Percentiles rank a stretch among this genome's conserved stretches.
Conservation (phyloP, 768 basidiomycete species). For the Artomyces pyxidatus region DNA sequence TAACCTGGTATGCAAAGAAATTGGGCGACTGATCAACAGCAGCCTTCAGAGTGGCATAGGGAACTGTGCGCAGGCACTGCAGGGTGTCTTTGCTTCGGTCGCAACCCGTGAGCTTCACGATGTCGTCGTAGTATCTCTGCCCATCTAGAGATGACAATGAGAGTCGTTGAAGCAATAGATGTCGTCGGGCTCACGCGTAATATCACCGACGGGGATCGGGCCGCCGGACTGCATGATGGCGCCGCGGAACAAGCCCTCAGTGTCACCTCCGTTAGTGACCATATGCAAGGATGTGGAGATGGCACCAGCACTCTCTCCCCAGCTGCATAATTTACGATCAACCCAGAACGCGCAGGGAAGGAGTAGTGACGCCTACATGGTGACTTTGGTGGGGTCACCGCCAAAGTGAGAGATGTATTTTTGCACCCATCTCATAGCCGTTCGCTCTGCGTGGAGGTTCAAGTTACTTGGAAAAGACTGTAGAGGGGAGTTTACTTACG, state of each 20-base stretch:
- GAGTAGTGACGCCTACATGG: slow-evolving; percentile 32
- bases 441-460: slow-evolving; percentile 32
- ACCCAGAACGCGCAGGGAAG: slow-evolving; percentile 1
- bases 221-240: slow-evolving; percentile 40
- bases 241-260: slow-evolving; percentile 32
- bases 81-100: slow-evolving; percentile 27
- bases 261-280: slow-evolving; percentile 31
- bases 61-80: slow-evolving; percentile 33
- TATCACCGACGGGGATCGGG: slow-evolving; percentile 25
- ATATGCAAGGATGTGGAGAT: slow-evolving; percentile 38
- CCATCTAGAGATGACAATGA: slow-evolving; percentile 12
- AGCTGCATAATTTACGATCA: slow-evolving; percentile 19
- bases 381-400: slow-evolving; percentile 55
- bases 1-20: slow-evolving; percentile 26
- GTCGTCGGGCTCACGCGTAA: slow-evolving; percentile 6
- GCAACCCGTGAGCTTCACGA: slow-evolving; percentile 34
- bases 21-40: slow-evolving; percentile 27
- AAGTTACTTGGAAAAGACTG: not conserved
- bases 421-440: slow-evolving; percentile 57
- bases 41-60: slow-evolving; percentile 22
- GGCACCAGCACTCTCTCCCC: slow-evolving; percentile 49
- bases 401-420: slow-evolving; percentile 58
- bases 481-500: slow-evolving; percentile 29
- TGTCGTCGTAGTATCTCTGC: slow-evolving; percentile 32
- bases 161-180: no score